Percentiles rank a stretch among this genome's conserved stretches.
Evolutionary conservation across 306 rosid species (phyloP).

Genomic region (Citrullus mucosospermus): DNA sequence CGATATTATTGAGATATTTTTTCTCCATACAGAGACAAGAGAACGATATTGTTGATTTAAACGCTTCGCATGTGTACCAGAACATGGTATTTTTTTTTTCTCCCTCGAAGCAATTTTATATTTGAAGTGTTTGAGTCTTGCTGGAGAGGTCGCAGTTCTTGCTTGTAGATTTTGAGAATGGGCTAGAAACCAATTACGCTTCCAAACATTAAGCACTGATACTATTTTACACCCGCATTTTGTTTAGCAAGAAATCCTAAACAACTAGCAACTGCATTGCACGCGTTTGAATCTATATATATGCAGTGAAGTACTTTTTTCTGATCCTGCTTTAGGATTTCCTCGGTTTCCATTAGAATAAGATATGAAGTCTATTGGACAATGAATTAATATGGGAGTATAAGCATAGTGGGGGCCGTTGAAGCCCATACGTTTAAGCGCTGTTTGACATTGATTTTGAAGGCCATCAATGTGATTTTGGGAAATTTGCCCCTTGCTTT

Average conservation of each 20-base stretch:
- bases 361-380: neutral
- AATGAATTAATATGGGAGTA: neutral
- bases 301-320: neutral
- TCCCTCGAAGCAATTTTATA: neutral
- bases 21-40: too few species aligned
- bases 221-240: neutral
- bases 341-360: neutral
- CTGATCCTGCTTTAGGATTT: neutral
- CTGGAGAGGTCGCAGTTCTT: neutral
- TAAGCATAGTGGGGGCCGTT: neutral
- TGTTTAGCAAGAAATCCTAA: neutral
- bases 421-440: neutral
- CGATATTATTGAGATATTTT: neutral
- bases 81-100: neutral
- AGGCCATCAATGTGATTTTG: too few species aligned
- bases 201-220: neutral
- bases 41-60: neutral
- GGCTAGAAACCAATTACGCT: neutral
- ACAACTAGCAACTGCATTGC: neutral
- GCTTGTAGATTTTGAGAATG: neutral
- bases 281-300: neutral
- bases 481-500: neutral
- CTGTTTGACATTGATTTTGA: too few species aligned
- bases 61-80: neutral
- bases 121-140: neutral